Conservation (phyloP, 2,329 filamentous ascomycete genomes). For the Rhexocercosporidium sp. region DNA sequence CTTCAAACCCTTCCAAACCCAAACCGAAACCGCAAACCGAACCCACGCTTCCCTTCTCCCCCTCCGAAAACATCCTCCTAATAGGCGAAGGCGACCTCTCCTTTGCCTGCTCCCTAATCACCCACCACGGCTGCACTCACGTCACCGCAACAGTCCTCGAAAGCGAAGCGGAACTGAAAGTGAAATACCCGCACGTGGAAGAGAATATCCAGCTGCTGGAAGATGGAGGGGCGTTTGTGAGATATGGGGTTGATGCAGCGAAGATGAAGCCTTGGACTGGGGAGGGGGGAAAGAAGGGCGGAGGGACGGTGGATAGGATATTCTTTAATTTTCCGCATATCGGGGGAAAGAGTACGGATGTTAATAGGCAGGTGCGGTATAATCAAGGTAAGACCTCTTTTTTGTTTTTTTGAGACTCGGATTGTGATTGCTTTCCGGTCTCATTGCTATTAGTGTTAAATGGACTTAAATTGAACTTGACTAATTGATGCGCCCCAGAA, state of each 20-base stretch:
- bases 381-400: conserved; percentile 66
- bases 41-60: conserved; percentile 70
- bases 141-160: conserved; percentile 76
- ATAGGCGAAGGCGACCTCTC: conserved; percentile 83
- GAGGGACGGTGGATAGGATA: conserved; percentile 69
- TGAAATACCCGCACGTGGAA: conserved; percentile 76
- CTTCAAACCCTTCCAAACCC: conserved; percentile 9
- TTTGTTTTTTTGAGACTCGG: background rate
- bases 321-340: conserved; percentile 98
- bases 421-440: background rate
- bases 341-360: conserved; percentile 88
- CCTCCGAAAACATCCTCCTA: conserved; percentile 72
- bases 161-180: conserved; percentile 59
- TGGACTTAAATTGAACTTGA: too few relatives aligned
- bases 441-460: background rate
- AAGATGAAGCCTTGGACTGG: conserved; percentile 58
- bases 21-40: conserved; percentile 38
- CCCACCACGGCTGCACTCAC: conserved; percentile 68
- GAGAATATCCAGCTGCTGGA: conserved; percentile 62
- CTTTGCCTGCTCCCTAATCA: conserved; percentile 71
- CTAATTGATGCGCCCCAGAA: conserved; percentile 46
- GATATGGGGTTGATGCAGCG: conserved; percentile 71
- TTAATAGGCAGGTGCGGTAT: conserved; percentile 90
- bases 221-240: conserved; percentile 48
- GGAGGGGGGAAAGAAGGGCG: conserved; percentile 28